Evolutionary conservation across 148 eudicot species (phyloP), one percentile per base, ranked within the genome.

Genomic region (Agrostemma githago): DNA sequence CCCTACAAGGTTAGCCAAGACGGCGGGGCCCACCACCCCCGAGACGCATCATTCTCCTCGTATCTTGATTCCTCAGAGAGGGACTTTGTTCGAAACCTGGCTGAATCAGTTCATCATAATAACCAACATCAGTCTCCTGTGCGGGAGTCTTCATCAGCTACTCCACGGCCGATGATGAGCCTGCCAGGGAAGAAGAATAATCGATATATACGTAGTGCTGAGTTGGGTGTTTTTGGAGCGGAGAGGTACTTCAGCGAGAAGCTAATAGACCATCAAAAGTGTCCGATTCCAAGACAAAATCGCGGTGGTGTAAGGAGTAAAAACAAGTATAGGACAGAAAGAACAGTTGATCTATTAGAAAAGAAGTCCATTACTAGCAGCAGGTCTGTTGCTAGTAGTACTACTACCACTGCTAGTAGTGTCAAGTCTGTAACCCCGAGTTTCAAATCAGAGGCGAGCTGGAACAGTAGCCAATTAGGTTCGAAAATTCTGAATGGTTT

Each of bases 11-110:
- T 40, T 58, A 66, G 62, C 3, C 68, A 74, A 26, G 79, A 66
- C 9, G 46, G 77, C 1, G 20, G 70, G 16, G 62, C 57, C 70
- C 75, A 77, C 67, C 75, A 75, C 58, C 87, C 81, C 34, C 89
- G 91, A 6, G 96, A 88, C 38, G 93, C 85, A 44, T 92, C 97
- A 3, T 92, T 92, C 76, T 86, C 97, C 3, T 84, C 83, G 3
- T 92, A 92, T 72, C 89, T 90, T 48, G 85, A 87, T 71, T 59
- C 89, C 17, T 15, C 77, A 3, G 88, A 91, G 56, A 87, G 85
- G 4, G 81, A 86, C 62, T 84, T 84, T 62, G 83, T 81, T 56
- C 82, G 72, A 9, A 84, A 79, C 42, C 79, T 89, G 57, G 64
- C 84, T 38, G 80, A 79, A 43, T 82, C 82, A 0, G 57, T 77